Evolutionary conservation across 2,329 filamentous ascomycete genomes (phyloP).

Genomic region (Aspergillus bombycis): DNA sequence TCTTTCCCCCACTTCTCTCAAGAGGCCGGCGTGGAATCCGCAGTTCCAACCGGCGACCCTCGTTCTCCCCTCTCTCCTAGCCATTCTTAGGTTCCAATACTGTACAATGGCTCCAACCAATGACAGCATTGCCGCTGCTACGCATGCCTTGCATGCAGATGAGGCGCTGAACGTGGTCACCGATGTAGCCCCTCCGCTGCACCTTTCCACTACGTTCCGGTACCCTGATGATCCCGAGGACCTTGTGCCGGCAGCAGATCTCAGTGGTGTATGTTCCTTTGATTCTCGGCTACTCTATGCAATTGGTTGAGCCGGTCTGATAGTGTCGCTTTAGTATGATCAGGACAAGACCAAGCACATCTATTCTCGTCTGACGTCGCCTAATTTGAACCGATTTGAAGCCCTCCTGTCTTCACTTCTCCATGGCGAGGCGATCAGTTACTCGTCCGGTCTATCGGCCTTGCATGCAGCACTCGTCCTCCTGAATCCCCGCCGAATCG

Average conservation of each 20-base stretch:
- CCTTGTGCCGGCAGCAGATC: constrained; percentile 57
- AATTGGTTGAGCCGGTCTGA: neutral
- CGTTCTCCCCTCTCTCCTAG: constrained; percentile 20
- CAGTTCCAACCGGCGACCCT: neutral
- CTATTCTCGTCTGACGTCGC: constrained; percentile 80
- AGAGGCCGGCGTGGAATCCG: neutral
- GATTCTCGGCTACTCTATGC: neutral
- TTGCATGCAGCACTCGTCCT: constrained; percentile 87
- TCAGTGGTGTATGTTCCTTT: constrained; percentile 53
- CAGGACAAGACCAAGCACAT: constrained; percentile 58
- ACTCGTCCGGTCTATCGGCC: constrained; percentile 81
- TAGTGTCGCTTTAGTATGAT: constrained; percentile 20
- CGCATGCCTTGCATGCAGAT: constrained; percentile 79
- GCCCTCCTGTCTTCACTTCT: constrained; percentile 76
- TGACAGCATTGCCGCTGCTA: constrained; percentile 54
- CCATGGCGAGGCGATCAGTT: constrained; percentile 68
- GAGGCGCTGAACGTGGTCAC: constrained; percentile 72
- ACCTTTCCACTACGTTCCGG: constrained; percentile 88
- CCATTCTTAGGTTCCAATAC: constrained; percentile 8
- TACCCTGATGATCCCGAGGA: constrained; percentile 72
- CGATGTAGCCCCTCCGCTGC: constrained; percentile 85
- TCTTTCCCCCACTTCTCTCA: neutral
- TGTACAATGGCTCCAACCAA: constrained; percentile 30
- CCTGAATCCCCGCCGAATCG: constrained; percentile 79
- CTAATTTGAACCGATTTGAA: constrained; percentile 84